Evolutionary conservation across 2,329 filamentous ascomycete genomes (phyloP), one percentile per base, ranked within the genome.

Genomic region (Basipetospora sp.): DNA sequence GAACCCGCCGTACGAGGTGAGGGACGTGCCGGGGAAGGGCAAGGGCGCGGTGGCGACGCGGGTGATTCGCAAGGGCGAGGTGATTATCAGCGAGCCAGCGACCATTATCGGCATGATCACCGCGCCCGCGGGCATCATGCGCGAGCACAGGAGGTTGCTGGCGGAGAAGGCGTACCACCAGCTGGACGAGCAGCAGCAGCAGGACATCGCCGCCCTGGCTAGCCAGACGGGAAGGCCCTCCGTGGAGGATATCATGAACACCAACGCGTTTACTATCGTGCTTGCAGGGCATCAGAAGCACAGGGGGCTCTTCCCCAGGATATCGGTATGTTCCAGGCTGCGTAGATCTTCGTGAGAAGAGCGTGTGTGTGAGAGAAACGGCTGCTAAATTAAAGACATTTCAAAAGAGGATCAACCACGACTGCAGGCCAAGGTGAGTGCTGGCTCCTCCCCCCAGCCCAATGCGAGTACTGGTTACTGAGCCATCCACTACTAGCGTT

Each of bases 81-180:
- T 52, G 26, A 44, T 60, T 39, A 55, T 62, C 50, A 43, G 47
- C 5, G 56, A 60, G 30, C 45, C 49, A 38, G 55, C 55, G 5
- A 45, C 49, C 1, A 13, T 59, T 5, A 30, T 60, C 11, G 19
- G 26, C 14, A 30, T 41, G 19, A 16, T 38, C 17, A 10, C 20
- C 11, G n/a, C 25, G 5, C 30, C 18, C 13, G 14, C 5, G 11
- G 25, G 31, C 5, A 34, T 38, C 6, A 11, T n/a, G 8, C 4
- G 16, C 6, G 31, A 25, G 4, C 26, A 34, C 13, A 26, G 30
- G 18, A 35, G 20, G 9, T 14, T 35, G 10, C 31, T 41, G 9
- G 25, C 25, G 3, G 8, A 26, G n/a, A 22, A n/a, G 9, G 31
- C 26, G 2, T 34, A 20, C 11, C 15, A 30, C 16, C 18, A 35